phyloP scores from a whole-genome alignment of 225 moss, liverwort and hornwort genomes.

The Marchantia paleacea region DNA sequence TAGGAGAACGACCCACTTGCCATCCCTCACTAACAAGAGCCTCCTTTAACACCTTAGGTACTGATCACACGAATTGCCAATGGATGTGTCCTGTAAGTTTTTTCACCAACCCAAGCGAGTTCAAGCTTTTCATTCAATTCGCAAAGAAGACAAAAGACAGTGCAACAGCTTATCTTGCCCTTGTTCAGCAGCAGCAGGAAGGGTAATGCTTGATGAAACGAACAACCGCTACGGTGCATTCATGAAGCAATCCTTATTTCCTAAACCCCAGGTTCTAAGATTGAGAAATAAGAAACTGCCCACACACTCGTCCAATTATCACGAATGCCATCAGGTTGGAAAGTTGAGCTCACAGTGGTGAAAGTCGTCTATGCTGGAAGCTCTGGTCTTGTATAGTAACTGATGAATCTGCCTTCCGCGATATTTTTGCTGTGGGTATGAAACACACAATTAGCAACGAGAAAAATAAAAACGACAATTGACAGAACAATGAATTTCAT shows the following conservation, averaged over 20 bases:
- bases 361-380: constrained; percentile 61
- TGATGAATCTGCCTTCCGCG: constrained; percentile 95
- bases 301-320: background rate
- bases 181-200: background rate
- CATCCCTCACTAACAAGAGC: constrained; percentile 73
- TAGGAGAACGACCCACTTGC: constrained; percentile 85
- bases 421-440: constrained; percentile 74
- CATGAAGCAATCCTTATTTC: background rate
- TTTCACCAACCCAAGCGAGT: constrained; percentile 15
- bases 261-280: background rate
- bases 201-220: background rate
- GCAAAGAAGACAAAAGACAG: background rate
- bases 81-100: constrained; percentile 41
- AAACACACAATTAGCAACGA: background rate
- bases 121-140: constrained; percentile 19
- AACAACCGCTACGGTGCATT: background rate
- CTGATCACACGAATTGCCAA: constrained; percentile 59
- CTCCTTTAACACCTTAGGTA: constrained; percentile 79
- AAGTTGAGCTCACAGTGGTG: constrained; percentile 56
- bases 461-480: background rate
- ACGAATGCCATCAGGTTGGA: background rate
- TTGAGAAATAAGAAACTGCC: background rate
- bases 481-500: background rate
- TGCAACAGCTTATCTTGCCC: background rate
- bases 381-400: constrained; percentile 85